phyloP scores from a whole-genome alignment of 2,329 filamentous ascomycete species.

The Colletotrichum melonis region DNA sequence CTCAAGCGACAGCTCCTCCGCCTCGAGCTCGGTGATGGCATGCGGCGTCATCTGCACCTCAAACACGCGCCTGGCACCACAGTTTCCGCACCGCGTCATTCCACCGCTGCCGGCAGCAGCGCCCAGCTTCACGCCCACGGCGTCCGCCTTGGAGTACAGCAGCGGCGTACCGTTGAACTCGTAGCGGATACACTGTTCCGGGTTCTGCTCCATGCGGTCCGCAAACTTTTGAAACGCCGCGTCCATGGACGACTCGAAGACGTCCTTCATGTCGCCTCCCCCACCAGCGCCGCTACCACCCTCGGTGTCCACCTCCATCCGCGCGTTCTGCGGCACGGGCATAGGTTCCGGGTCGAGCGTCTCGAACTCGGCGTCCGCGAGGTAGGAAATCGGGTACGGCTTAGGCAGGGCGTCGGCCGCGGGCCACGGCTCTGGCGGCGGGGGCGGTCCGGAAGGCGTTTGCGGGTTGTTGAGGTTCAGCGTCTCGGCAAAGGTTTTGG shows the following conservation, averaged over 20 bases:
- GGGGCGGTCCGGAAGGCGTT: conserved; percentile 44
- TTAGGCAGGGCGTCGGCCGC: conserved; percentile 69
- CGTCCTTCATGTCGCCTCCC: conserved; percentile 64
- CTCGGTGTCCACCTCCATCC: conserved; percentile 58
- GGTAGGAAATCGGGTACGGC: conserved; percentile 81
- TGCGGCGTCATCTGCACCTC: conserved; percentile 94
- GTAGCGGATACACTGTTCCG: conserved; percentile 84
- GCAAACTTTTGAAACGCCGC: conserved; percentile 84
- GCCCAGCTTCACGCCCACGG: conserved; percentile 74
- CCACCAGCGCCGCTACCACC: conserved; percentile 42
- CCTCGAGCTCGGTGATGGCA: conserved; percentile 89
- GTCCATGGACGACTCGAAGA: conserved; percentile 81
- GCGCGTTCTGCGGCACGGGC: conserved; percentile 62
- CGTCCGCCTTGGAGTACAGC: conserved; percentile 83
- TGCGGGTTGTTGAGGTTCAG: conserved; percentile 76
- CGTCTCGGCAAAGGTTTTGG: conserved; percentile 77
- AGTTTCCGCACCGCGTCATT: conserved; percentile 82
- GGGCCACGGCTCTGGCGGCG: conserved; percentile 81
- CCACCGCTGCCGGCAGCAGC: conserved; percentile 37
- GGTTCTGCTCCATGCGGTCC: conserved; percentile 81
- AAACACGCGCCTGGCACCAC: conserved; percentile 81
- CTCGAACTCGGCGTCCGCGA: conserved; percentile 92
- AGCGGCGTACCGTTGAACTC: conserved; percentile 80
- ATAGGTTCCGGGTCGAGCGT: conserved; percentile 74
- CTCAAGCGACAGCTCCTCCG: conserved; percentile 75